These are phyloP conservation scores for Kuraishia ogatae DNA, from an alignment of 805 yeast genomes.

Conservation along the genomic window DNA sequence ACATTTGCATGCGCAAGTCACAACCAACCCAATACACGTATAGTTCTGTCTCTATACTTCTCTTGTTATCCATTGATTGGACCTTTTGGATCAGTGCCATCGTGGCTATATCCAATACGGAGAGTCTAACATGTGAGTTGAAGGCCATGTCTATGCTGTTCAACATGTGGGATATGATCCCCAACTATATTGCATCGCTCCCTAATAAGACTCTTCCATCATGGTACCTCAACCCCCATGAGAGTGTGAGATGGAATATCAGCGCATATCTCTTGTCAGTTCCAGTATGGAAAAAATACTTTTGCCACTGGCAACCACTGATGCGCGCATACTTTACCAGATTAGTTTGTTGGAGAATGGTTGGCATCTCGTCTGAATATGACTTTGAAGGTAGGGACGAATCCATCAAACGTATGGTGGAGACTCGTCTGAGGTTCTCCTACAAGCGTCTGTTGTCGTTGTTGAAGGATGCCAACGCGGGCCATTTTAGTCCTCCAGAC, in stretches of 20 bases:
- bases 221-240: conserved; percentile 33
- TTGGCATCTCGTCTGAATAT: conserved; percentile 15
- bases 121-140: conserved; percentile 52
- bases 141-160: conserved; percentile 59
- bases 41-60: not conserved
- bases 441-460: not conserved
- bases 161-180: conserved; percentile 67
- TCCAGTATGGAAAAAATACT: conserved; percentile 40
- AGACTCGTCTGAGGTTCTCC: not conserved
- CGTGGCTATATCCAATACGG: conserved; percentile 43
- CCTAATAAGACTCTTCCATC: conserved; percentile 1
- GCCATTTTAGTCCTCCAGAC: not conserved
- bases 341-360: conserved; percentile 56
- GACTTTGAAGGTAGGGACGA: not conserved
- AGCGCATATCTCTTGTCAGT: conserved; percentile 36
- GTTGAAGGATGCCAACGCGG: not conserved
- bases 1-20: conserved; percentile 6
- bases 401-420: not conserved
- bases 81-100: conserved; percentile 63
- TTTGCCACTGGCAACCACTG: conserved; percentile 76
- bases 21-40: not conserved
- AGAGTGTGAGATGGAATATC: conserved; percentile 39
- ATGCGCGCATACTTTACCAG: conserved; percentile 63
- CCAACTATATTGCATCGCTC: conserved; percentile 17
- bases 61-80: conserved; percentile 49